Evolutionary conservation across 768 basidiomycete genomes (phyloP), one percentile per base, ranked within the genome.

Genomic region (Agaricus subrufescens): DNA sequence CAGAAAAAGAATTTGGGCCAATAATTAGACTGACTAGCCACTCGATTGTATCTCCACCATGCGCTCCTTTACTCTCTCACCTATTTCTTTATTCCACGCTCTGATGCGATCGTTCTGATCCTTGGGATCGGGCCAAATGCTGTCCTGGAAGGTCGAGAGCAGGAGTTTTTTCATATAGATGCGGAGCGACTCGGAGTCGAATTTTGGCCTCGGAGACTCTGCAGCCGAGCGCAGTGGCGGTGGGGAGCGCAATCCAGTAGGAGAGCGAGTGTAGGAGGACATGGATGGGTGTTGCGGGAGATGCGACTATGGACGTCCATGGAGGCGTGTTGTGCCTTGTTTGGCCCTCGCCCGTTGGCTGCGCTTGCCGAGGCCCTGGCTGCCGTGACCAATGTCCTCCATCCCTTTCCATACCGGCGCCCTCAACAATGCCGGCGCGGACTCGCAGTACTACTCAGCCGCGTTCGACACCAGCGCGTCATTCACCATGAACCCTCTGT

Each of bases 101-200:
- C 82, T 87, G 15, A 86, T 79, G 56, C 79, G 80, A 34, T 91
- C 88, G 26, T 50, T 50, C 26, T 81, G 77, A 52, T 93, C 89
- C 61, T 82, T 83, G 47, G 76, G 65, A 44, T 84, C 82, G 31
- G 85, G 79, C 91, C 90, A 94, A 9, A 78, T 65, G 52, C 76
- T 78, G 50, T 71, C 76, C 55, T 86, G 80, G 40, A 94, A 75
- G 1, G 85, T 89, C 4, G 85, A 79, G 57, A 84, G 77, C 53
- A 93, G 74, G 50, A 93, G 81, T 65, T 87, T 87, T 77, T 89
- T 92, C 71, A 90, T 89, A 72, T 94, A 94, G 23, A 82, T 75
- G 59, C 83, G 85, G 54, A 93, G 77, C 29, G 83, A 72, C 53
- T 89, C 89, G 1, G 82, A 67, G 67, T 93, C 91, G 68, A 94